A percentile compares a stretch with the other conserved stretches of the same genome.
phyloP scores from a whole-genome alignment of 2,329 filamentous ascomycete species.

The Volutella citrinella region DNA sequence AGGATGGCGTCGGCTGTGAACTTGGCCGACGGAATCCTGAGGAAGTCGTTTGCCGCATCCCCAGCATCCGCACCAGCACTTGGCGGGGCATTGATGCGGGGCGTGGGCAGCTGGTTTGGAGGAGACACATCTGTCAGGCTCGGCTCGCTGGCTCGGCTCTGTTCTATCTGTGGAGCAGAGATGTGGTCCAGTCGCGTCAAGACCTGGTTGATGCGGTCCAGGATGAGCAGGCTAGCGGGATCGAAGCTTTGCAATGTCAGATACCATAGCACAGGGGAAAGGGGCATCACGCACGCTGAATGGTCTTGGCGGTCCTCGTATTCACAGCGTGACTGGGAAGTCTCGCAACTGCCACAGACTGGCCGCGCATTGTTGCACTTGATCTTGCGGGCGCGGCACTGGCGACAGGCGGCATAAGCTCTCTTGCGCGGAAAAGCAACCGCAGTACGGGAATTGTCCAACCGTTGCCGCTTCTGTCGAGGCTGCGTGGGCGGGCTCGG shows the following conservation, averaged over 20 bases:
- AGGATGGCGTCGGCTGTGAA: conserved; percentile 5
- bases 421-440: conserved; percentile 7
- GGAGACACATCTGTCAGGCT: too few relatives aligned
- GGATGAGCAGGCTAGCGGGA: conserved; percentile 9
- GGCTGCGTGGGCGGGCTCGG: too few relatives aligned
- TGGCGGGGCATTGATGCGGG: background rate
- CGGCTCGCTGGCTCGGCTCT: too few relatives aligned
- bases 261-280: background rate
- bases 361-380: conserved; percentile 11
- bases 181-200: conserved; percentile 5
- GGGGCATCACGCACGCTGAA: conserved; percentile 1
- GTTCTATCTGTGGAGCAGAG: background rate
- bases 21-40: conserved; percentile 8
- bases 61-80: background rate
- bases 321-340: conserved; percentile 2
- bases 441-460: too few relatives aligned
- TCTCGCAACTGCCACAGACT: conserved; percentile 7
- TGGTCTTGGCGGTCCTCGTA: conserved; percentile 6
- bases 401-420: conserved; percentile 8
- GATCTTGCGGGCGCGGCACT: conserved; percentile 9
- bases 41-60: conserved; percentile 2
- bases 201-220: conserved; percentile 10
- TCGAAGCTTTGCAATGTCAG: too few relatives aligned
- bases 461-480: too few relatives aligned
- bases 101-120: background rate